Evolutionary conservation across 2,329 filamentous ascomycete species (phyloP).

Genomic region (Coniella lustricola): DNA sequence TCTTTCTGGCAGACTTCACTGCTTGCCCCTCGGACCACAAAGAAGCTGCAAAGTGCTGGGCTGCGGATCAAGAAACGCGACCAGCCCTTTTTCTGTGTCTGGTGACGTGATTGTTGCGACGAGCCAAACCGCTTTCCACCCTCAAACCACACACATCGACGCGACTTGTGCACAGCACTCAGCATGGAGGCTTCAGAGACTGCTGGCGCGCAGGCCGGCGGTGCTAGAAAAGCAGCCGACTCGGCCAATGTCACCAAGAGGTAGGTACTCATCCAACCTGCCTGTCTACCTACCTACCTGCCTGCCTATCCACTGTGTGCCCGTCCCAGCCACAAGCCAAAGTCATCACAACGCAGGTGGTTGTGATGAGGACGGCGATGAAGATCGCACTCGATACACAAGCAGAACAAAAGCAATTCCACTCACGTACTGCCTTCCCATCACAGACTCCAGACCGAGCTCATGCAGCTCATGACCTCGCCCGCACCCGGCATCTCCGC

Average conservation of each 20-base stretch:
- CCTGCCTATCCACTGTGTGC: too few species aligned
- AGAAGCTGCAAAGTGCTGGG: too few species aligned
- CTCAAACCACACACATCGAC: not conserved
- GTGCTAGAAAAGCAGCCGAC: slow-evolving; percentile 52
- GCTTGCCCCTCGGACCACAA: too few species aligned
- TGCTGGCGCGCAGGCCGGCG: slow-evolving; percentile 49
- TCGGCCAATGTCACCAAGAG: slow-evolving; percentile 69
- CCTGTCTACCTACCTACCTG: too few species aligned
- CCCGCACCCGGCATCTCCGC: slow-evolving; percentile 89
- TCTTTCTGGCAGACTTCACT: too few species aligned
- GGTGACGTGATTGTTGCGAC: not conserved
- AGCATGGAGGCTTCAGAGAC: slow-evolving; percentile 57
- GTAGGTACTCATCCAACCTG: too few species aligned
- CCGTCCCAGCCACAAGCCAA: too few species aligned
- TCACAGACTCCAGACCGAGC: slow-evolving; percentile 81
- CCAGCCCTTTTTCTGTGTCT: not conserved
- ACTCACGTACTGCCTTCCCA: too few species aligned
- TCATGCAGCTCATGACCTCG: slow-evolving; percentile 98
- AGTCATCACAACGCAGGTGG: too few species aligned
- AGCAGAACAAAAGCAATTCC: too few species aligned
- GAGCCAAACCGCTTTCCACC: not conserved
- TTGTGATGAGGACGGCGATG: too few species aligned
- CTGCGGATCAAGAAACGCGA: not conserved
- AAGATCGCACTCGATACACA: too few species aligned
- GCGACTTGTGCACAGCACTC: slow-evolving; percentile 17